Base-by-base conservation (phyloP, 306 rosid genomes). In the Myrica gale region DNA sequence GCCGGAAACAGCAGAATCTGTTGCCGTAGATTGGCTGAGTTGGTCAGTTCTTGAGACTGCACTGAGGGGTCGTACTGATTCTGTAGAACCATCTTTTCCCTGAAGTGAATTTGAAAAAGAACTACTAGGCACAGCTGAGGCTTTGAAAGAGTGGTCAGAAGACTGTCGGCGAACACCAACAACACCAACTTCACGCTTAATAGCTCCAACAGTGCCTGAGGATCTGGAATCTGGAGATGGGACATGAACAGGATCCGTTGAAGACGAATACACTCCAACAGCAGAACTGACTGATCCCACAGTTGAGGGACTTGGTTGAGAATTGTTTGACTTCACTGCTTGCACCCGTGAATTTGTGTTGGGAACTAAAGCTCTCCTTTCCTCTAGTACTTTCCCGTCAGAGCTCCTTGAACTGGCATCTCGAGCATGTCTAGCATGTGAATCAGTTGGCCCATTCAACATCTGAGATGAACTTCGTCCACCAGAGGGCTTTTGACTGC, bases 191-290 rank as follows among this genome's bases (percentile, higher is more conserved):
- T 92, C 99, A 69, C 99, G 98, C 83, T 89, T 89, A 78, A 96
- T 96, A 43, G 99, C 98, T 72, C 99, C 99, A 81, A 94, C 93
- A 82, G 84, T 79, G 69, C 93, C 96, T 54, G 91, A 87, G 55
- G 96, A 82, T 84, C 97, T 88, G 72, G 97, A 89, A 89, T 96
- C 98, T 56, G 98, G 98, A 75, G 99, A 92, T 62, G 99, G 99
- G 68, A 96, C 98, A 73, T 96, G 99, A 76, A 96, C 99, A 20
- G 99, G 99, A 87, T 96, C 99, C 20, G 94, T 90, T 57, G 98
- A 85, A 82, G 99, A 96, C 55, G 96, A 90, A 90, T 96, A 92
- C 76, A 96, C 85, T 74, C 98, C 98, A 71, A 96, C 82, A 81
- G 88, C 89, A 81, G 98, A 87, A 79, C 86, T 88, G 82, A 79